Evolutionary conservation across 148 eudicot species (phyloP).

Genomic region (Vaccinium macrocarpon): DNA sequence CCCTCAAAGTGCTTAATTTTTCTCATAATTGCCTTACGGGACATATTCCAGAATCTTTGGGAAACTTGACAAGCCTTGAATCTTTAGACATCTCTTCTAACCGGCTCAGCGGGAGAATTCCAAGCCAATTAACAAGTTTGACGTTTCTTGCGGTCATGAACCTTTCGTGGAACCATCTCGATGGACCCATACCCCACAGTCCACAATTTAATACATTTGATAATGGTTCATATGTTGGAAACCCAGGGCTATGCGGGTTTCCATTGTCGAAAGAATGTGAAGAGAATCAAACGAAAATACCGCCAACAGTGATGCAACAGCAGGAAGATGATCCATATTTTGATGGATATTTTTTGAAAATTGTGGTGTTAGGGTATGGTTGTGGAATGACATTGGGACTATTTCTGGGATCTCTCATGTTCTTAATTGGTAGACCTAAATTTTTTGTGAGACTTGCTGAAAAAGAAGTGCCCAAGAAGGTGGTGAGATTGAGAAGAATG

Average conservation of each 20-base stretch:
- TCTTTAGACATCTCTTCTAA: slow-evolving; percentile 25
- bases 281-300: neutral
- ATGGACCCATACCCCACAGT: neutral
- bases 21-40: slow-evolving; percentile 20
- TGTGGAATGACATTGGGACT: neutral
- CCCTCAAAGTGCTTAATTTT: slow-evolving; percentile 16
- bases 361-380: neutral
- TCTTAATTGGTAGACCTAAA: neutral
- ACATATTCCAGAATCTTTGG: slow-evolving; percentile 15
- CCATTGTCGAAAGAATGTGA: slow-evolving; percentile 3
- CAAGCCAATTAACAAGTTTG: neutral
- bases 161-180: neutral
- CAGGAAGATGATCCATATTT: neutral
- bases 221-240: neutral
- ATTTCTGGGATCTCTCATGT: neutral
- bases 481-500: neutral
- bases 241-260: slow-evolving; percentile 1
- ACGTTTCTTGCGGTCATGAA: neutral
- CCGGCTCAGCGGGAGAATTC: slow-evolving; percentile 8
- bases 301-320: neutral
- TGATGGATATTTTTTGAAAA: neutral
- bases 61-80: slow-evolving; percentile 11
- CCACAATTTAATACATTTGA: neutral
- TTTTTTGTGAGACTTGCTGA: neutral
- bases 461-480: neutral